A percentile compares a stretch with the other conserved stretches of the same genome.
phyloP scores from a whole-genome alignment of 768 basidiomycete genomes.

The Amanita brunnescens region DNA sequence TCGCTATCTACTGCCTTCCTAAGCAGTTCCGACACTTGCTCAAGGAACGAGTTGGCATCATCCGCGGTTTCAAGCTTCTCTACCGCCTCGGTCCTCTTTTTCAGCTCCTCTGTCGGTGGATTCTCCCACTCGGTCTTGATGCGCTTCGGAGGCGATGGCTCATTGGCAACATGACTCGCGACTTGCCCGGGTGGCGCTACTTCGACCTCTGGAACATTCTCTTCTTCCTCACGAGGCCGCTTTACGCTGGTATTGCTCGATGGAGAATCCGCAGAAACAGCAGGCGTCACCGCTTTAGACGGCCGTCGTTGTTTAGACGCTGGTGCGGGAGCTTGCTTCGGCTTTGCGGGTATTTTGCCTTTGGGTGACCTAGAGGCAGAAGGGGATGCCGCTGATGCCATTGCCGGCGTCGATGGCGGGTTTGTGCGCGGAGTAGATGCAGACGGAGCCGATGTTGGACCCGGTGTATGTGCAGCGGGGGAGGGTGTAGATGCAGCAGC shows the following conservation, averaged over 20 bases:
- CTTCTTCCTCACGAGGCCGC: conserved; percentile 49
- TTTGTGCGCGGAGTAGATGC: conserved; percentile 34
- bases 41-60: conserved; percentile 53
- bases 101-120: conserved; percentile 40
- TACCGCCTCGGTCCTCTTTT: conserved; percentile 31
- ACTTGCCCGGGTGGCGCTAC: conserved; percentile 23
- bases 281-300: conserved; percentile 22
- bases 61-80: conserved; percentile 58
- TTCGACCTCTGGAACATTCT: conserved; percentile 18
- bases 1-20: conserved; percentile 41
- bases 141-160: conserved; percentile 66
- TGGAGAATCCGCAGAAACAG: conserved; percentile 17
- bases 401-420: conserved; percentile 40
- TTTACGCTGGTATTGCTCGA: conserved; percentile 25
- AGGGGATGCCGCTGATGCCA: conserved; percentile 47
- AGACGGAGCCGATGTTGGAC: conserved; percentile 26
- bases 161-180: conserved; percentile 24
- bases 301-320: conserved; percentile 22
- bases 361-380: conserved; percentile 68
- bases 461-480: conserved; percentile 35
- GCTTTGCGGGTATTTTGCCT: conserved; percentile 39
- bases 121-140: conserved; percentile 66
- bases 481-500: conserved; percentile 32
- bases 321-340: conserved; percentile 21
- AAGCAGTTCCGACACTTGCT: conserved; percentile 55